phyloP scores from a whole-genome alignment of 257 asterid species.

The Solanum bulbocastanum region DNA sequence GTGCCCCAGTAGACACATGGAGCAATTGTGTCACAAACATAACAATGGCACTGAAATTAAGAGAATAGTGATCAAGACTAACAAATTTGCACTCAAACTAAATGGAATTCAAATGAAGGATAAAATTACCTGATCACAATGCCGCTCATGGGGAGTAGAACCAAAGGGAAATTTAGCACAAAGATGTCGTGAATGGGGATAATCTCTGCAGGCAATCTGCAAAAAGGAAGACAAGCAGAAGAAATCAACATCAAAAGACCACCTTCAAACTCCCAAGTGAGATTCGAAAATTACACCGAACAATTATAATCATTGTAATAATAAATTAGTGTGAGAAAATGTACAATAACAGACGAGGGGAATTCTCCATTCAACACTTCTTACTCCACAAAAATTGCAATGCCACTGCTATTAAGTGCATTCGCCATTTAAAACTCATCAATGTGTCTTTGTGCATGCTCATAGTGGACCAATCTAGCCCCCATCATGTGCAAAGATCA shows the following conservation, averaged over 20 bases:
- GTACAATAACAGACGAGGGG: not conserved
- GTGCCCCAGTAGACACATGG: conserved; percentile 77
- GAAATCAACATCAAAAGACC: not conserved
- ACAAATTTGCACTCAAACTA: not conserved
- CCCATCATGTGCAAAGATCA: not conserved
- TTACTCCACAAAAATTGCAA: not conserved
- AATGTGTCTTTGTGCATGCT: not conserved
- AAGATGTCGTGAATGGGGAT: conserved; percentile 83
- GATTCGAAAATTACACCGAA: not conserved
- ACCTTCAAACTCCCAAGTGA: conserved; percentile 1
- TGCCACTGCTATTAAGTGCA: not conserved
- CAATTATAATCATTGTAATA: not conserved
- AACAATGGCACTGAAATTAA: conserved; percentile 88
- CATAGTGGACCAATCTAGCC: not conserved
- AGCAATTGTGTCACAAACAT: conserved; percentile 79
- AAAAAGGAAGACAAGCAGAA: not conserved
- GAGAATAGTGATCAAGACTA: conserved; percentile 10
- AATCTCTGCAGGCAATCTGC: conserved; percentile 93
- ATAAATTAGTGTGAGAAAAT: not conserved
- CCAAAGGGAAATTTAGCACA: conserved; percentile 59
- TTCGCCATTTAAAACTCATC: not conserved
- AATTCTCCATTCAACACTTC: not conserved
- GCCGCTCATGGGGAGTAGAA: conserved; percentile 51
- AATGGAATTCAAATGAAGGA: not conserved
- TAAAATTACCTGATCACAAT: conserved; percentile 56